Evolutionary conservation across 2,329 filamentous ascomycete genomes (phyloP).

Genomic region (Colletotrichum sp.): DNA sequence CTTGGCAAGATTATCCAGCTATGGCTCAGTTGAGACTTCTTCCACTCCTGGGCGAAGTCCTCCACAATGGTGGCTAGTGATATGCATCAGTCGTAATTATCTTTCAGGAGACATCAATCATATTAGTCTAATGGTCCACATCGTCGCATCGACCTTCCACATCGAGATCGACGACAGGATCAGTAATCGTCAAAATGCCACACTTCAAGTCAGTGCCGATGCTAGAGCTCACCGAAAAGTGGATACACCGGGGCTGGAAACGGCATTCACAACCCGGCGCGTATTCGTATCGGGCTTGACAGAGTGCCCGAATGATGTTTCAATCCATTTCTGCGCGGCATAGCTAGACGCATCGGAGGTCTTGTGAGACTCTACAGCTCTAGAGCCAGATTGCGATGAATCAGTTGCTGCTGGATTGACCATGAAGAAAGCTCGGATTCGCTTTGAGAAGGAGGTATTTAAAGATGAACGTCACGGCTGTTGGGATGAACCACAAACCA

Average conservation of each 20-base stretch:
- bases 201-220: background rate
- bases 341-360: background rate
- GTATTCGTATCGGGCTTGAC: background rate
- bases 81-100: background rate
- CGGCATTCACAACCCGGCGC: background rate
- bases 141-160: background rate
- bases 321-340: background rate
- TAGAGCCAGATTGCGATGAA: background rate
- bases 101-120: fast-evolving
- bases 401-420: fast-evolving
- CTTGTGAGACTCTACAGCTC: background rate
- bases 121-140: background rate
- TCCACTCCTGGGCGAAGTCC: background rate
- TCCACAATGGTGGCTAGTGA: background rate
- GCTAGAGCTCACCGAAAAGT: background rate
- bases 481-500: background rate
- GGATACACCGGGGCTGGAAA: background rate
- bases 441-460: background rate
- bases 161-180: background rate
- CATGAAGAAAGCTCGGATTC: background rate
- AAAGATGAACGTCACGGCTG: background rate
- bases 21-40: background rate
- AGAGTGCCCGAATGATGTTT: background rate
- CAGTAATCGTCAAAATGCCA: background rate
- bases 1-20: background rate